Conservation (phyloP, 306 rosid genomes). For the Calophaca sinica region DNA sequence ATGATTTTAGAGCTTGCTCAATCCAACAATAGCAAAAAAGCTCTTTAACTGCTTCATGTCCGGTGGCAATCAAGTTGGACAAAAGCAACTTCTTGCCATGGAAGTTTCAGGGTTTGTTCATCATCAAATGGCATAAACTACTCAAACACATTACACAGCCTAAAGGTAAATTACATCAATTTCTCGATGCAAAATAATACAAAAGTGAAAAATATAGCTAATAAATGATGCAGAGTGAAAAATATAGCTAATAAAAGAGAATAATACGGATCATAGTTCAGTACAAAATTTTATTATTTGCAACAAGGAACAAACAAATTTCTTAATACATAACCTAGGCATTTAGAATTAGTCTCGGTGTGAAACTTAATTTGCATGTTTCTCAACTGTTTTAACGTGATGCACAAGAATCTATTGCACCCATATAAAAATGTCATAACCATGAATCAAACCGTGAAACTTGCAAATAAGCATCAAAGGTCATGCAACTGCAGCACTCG, state of each 20-base stretch:
- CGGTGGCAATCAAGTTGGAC: too few species aligned
- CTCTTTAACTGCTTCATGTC: too few species aligned
- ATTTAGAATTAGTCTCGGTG: neutral
- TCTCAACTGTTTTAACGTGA: slow-evolving; percentile 4
- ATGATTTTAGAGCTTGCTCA: too few species aligned
- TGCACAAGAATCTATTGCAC: slow-evolving; percentile 6
- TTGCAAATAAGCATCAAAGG: slow-evolving; percentile 5
- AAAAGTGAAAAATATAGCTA: too few species aligned
- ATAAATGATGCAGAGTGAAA: neutral
- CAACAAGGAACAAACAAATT: slow-evolving; percentile 10
- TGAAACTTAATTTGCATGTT: slow-evolving; percentile 14
- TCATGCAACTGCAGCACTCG: slow-evolving; percentile 50
- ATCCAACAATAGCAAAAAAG: too few species aligned
- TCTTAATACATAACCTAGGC: neutral
- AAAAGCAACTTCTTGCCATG: too few species aligned
- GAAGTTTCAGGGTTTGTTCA: too few species aligned
- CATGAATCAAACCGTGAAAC: slow-evolving; percentile 22
- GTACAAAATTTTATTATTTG: slow-evolving; percentile 34
- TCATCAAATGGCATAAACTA: too few species aligned
- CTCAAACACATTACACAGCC: too few species aligned
- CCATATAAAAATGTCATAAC: slow-evolving; percentile 1
- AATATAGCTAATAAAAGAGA: slow-evolving; percentile 7
- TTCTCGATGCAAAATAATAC: too few species aligned
- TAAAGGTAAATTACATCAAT: too few species aligned
- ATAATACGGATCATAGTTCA: slow-evolving; percentile 2